Evolutionary conservation across 139 green algal genomes (phyloP), one percentile per base, ranked within the genome.

Genomic region (Micractinium conductrix): DNA sequence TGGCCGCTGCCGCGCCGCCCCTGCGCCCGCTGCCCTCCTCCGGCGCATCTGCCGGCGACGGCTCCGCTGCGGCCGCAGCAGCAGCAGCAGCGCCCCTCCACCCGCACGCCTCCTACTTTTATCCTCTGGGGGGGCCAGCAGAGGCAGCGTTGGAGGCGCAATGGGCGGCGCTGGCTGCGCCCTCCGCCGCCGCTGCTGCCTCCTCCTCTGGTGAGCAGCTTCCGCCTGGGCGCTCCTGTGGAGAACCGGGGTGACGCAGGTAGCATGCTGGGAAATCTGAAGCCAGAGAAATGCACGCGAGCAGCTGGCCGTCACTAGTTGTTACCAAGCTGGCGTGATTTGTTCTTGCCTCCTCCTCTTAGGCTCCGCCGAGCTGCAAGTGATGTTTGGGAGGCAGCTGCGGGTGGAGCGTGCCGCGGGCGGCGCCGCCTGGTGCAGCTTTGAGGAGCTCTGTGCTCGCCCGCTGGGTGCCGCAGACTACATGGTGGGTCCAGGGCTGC

Each of bases 381-480:
- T 96, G 22, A 90, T 96, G 86, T 96, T 96, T 91, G 93, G 93
- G 12, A 90, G 93, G 28, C 85, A 30, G 5, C 78, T 96, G 35
- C 78, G 83, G 21, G 91, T 96, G 42, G 50, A n/a, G 17, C 79
- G 78, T 2, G n/a, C 24, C n/a, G 55, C 55, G 43, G 87, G 78
- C 33, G 90, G 91, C 14, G 92, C 86, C 5, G 94, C 94, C 0
- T 88, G 87, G 33, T 93, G 93, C 79, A 38, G 16, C 0, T 95
- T 96, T 84, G 48, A 73, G 7, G 91, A 96, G 72, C 90, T 97
- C 74, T 97, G 94, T 63, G 89, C 62, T 0, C 30, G 58, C 4
- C 74, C 86, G 7, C 81, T 94, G 37, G 95, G 95, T 1, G 80
- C 93, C 35, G 90, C 95, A 4, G 95, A 98, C 90, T 98, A 96